These are phyloP conservation scores for Erythrophleum fordii DNA, from an alignment of 306 rosid species.

Conservation along the genomic window DNA sequence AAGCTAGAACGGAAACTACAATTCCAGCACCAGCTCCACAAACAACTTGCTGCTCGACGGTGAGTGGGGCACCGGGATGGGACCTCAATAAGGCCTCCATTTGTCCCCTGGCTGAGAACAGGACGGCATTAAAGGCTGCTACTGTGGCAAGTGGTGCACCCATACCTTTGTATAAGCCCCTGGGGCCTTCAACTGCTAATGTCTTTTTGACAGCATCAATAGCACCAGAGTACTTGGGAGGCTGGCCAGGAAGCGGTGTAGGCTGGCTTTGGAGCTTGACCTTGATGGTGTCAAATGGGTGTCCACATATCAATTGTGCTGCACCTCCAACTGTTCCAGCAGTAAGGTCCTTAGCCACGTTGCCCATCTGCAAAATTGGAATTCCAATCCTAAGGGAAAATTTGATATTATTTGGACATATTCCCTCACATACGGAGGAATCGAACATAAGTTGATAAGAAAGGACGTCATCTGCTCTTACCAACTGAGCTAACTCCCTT, in stretches of 20 bases:
- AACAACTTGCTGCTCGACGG: slow-evolving; percentile 72
- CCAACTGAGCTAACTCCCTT: neutral
- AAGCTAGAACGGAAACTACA: slow-evolving; percentile 91
- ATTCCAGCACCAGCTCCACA: slow-evolving; percentile 96
- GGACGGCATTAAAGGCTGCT: slow-evolving; percentile 94
- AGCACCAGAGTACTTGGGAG: slow-evolving; percentile 79
- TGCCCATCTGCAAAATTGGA: slow-evolving; percentile 71
- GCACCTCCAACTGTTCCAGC: slow-evolving; percentile 96
- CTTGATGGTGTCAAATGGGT: slow-evolving; percentile 97
- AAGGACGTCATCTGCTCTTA: neutral
- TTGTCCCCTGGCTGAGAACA: slow-evolving; percentile 90
- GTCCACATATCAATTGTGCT: slow-evolving; percentile 87
- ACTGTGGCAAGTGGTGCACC: slow-evolving; percentile 99
- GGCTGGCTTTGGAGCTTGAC: slow-evolving; percentile 99
- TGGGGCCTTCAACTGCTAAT: slow-evolving; percentile 84
- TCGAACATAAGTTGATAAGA: neutral
- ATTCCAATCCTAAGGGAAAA: slow-evolving; percentile 4
- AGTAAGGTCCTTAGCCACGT: slow-evolving; percentile 87
- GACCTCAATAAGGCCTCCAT: slow-evolving; percentile 79
- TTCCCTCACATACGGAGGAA: neutral
- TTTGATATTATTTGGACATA: neutral
- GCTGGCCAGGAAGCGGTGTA: slow-evolving; percentile 81
- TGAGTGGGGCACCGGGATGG: slow-evolving; percentile 73
- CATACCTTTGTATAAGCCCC: slow-evolving; percentile 98
- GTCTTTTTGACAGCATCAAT: slow-evolving; percentile 96